Base-by-base conservation (phyloP, 192 early-diverging fungal genomes). In the Entophlyctis luteolus region DNA sequence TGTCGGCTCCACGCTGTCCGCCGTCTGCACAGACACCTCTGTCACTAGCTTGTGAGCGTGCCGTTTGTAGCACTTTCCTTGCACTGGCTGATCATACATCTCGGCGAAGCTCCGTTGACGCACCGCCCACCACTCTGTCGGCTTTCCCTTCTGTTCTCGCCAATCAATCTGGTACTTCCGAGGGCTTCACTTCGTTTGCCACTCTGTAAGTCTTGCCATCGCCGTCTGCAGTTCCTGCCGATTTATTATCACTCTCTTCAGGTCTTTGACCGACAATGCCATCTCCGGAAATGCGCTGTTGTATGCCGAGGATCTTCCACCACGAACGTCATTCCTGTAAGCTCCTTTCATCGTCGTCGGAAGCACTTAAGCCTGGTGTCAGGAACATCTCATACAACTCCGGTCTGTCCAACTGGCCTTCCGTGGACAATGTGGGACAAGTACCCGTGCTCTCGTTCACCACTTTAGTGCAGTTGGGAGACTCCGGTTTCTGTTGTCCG, bases 351-450 rank as follows among this genome's bases (percentile, higher is more conserved):
- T 5, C 42, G 5, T 12, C 35, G 20, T 14, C 22, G 20, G 10
- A n/a, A 4, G 6, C 4, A 5, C 20, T 37, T 16, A 32, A 54
- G 5, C 32, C 22, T 25, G 25, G 16, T 38, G 3, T 46, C 63
- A 66, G 63, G 28, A 50, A 66, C 48, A 52, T 66, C 36, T 66
- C 63, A 4, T n/a, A 66, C 27, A 66, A 66, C 50, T 52, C 63
- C 8, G 28, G 29, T 20, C 63, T 66, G 22, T 23, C 48, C 22
- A 12, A 39, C 18, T 66, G 48, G 49, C 50, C 63, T 6, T 18
- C 23, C 6, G 3, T 38, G 20, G 36, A 47, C 50, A 10, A 22
- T 20, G 49, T 16, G 4, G 63, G 63, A 23, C 18, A 22, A 8
- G 33, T 36, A 4, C 63, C 63, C 14, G 28, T 22, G 4, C 34